A percentile compares a stretch with the other conserved stretches of the same genome.
Evolutionary conservation across 2,329 filamentous ascomycete species (phyloP).

Genomic region (Talaromyces piceae): DNA sequence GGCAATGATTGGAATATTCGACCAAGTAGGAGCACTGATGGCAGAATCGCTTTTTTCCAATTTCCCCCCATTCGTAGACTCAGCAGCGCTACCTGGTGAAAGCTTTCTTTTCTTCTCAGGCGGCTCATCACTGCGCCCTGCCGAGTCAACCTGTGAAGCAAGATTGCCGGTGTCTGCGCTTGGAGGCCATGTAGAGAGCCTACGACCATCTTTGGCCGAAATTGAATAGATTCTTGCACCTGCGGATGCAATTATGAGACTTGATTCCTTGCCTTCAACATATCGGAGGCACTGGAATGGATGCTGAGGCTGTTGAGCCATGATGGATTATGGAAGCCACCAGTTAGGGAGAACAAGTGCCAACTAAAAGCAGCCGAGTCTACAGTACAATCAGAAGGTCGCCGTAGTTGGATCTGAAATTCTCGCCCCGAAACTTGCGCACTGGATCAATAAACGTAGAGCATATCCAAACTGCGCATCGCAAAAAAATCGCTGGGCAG

Average conservation of each 20-base stretch:
- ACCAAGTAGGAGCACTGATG: slow-evolving; percentile 27
- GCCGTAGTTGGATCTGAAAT: neutral
- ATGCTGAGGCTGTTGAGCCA: slow-evolving; percentile 29
- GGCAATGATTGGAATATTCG: slow-evolving; percentile 63
- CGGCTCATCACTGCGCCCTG: slow-evolving; percentile 21
- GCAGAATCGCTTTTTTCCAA: slow-evolving; percentile 12
- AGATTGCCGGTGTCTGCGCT: neutral
- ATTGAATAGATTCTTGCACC: slow-evolving; percentile 66
- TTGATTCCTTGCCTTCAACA: slow-evolving; percentile 15
- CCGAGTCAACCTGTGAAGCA: neutral
- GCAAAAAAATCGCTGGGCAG: neutral
- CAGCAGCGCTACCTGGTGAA: slow-evolving; percentile 21
- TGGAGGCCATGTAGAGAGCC: slow-evolving; percentile 56
- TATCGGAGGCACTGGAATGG: slow-evolving; percentile 59
- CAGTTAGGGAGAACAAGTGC: neutral
- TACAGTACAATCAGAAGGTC: neutral
- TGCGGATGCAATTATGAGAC: slow-evolving; percentile 64
- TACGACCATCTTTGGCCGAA: slow-evolving; percentile 48
- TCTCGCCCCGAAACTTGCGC: neutral
- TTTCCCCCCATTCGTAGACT: slow-evolving; percentile 11
- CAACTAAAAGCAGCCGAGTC: neutral
- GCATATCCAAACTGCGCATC: neutral
- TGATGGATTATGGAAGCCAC: slow-evolving; percentile 14
- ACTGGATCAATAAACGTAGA: neutral
- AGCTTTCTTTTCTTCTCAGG: slow-evolving; percentile 41